Evolutionary conservation across 176 grass and related monocot species (phyloP), one percentile per base, ranked within the genome.

Genomic region (Themeda triandra): DNA sequence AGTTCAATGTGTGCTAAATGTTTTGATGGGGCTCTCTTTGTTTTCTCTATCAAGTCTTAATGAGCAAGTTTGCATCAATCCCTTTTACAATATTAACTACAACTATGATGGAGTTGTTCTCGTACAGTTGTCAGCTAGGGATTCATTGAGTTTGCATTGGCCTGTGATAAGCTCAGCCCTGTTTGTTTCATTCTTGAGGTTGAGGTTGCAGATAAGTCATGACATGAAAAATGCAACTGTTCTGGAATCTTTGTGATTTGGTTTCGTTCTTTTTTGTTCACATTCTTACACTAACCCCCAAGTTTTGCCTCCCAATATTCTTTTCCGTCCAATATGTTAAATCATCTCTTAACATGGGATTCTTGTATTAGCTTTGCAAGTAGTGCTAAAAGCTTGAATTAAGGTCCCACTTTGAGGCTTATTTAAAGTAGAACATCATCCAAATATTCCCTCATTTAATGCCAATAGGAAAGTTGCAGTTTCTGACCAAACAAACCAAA

Each of bases 301-400:
- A 66, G 59, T 80, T 76, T 64, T 76, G 53, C 17, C 29, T 31
- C 51, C 28, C 11, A 23, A 40, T 51, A 82, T 77, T 62, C 53
- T 41, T 64, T 71, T 62, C 30, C 4, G 71, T 71, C 24, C 18
- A 71, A 71, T 13, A 69, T 83, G 31, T 72, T 67, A 78, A 48
- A 30, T 18, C 29, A 29, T 64, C 28, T 53, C 28, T 70, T 63
- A 44, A 36, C 28, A 29, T 62, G 8, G 28, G 71, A 66, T 75
- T 80, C 31, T 37, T 41, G 13, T 40, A 62, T 81, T 54, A 75
- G 45, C 68, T 81, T 75, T 75, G 46, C 46, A 81, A 68, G 42
- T 36, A 44, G 30, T 80, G 40, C 42, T 70, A 25, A 19, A 73
- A 40, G 49, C 44, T 21, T 80, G 71, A 42, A 64, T 17, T 27